Conservation (phyloP, 768 basidiomycete species). For the Kondoa malvinella region DNA sequence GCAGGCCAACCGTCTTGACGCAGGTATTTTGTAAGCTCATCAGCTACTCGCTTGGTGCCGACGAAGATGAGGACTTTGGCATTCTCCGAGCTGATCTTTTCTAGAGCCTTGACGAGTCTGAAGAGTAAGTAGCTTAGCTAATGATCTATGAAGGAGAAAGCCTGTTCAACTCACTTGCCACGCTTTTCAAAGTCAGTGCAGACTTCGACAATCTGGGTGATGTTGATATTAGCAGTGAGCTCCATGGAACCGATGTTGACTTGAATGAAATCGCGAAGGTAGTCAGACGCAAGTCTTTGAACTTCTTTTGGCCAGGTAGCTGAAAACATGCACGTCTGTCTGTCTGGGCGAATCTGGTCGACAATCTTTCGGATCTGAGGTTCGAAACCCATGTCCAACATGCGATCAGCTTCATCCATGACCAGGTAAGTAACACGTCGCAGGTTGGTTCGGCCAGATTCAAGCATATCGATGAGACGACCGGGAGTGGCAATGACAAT, state of each 20-base stretch:
- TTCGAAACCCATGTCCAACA: slow-evolving; percentile 99
- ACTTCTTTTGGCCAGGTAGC: slow-evolving; percentile 99
- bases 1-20: slow-evolving; percentile 99
- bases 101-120: slow-evolving; percentile 75
- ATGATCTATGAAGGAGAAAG: too few species aligned
- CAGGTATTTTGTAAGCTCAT: slow-evolving; percentile 94
- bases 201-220: slow-evolving; percentile 85
- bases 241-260: slow-evolving; percentile 99
- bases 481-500: slow-evolving; percentile 99
- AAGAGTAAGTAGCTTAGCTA: too few species aligned
- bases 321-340: slow-evolving; percentile 96
- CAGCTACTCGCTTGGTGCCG: slow-evolving; percentile 90
- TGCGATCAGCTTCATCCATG: slow-evolving; percentile 98
- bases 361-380: slow-evolving; percentile 98
- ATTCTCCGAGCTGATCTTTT: slow-evolving; percentile 87
- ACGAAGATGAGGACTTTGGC: slow-evolving; percentile 99
- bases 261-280: slow-evolving; percentile 89
- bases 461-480: slow-evolving; percentile 97
- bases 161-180: slow-evolving; percentile 38
- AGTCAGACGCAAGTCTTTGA: slow-evolving; percentile 91
- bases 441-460: slow-evolving; percentile 87
- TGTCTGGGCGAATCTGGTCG: slow-evolving; percentile 82
- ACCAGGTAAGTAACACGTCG: slow-evolving; percentile 77
- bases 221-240: slow-evolving; percentile 93
- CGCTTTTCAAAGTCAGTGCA: slow-evolving; percentile 97